Conservation (phyloP, 495 filamentous ascomycete species). For the Pyrenopolyporus hunteri region DNA sequence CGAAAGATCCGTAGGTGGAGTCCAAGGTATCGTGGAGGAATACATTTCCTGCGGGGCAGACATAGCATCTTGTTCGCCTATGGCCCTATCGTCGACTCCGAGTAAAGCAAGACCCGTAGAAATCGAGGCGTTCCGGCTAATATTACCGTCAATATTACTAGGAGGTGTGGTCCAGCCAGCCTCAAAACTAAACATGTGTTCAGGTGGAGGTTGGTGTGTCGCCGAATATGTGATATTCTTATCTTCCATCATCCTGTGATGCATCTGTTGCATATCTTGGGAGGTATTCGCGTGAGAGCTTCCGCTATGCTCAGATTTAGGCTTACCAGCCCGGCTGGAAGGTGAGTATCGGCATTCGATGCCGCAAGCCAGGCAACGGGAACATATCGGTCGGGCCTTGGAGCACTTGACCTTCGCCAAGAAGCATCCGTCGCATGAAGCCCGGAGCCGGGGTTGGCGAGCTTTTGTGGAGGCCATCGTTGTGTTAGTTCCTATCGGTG, state of each 20-base stretch:
- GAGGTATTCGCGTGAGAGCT: slow-evolving; percentile 31
- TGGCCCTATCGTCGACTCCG: slow-evolving; percentile 38
- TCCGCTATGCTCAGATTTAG: slow-evolving; percentile 47
- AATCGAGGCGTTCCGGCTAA: slow-evolving; percentile 47
- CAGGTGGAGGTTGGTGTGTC: slow-evolving; percentile 27
- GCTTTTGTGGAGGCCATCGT: slow-evolving; percentile 45
- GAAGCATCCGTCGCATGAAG: slow-evolving; percentile 62
- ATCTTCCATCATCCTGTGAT: slow-evolving; percentile 36
- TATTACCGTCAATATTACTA: slow-evolving; percentile 43
- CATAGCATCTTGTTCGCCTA: slow-evolving; percentile 38
- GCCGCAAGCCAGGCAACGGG: slow-evolving; percentile 55
- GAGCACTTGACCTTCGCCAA: slow-evolving; percentile 62
- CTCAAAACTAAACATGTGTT: slow-evolving; percentile 35
- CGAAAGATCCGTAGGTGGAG: slow-evolving; percentile 42
- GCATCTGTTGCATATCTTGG: slow-evolving; percentile 30
- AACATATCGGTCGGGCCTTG: slow-evolving; percentile 56
- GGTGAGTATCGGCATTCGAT: slow-evolving; percentile 58
- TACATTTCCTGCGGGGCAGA: slow-evolving; percentile 44
- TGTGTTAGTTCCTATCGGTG: slow-evolving; percentile 5
- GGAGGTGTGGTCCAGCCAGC: slow-evolving; percentile 46
- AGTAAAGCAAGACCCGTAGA: slow-evolving; percentile 42
- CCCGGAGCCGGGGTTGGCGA: slow-evolving; percentile 52
- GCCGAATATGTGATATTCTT: slow-evolving; percentile 38
- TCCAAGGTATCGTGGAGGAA: slow-evolving; percentile 46
- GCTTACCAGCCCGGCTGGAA: slow-evolving; percentile 55